Evolutionary conservation across 2,329 filamentous ascomycete species (phyloP), one percentile per base, ranked within the genome.

Genomic region (Neonectria magnoliae): DNA sequence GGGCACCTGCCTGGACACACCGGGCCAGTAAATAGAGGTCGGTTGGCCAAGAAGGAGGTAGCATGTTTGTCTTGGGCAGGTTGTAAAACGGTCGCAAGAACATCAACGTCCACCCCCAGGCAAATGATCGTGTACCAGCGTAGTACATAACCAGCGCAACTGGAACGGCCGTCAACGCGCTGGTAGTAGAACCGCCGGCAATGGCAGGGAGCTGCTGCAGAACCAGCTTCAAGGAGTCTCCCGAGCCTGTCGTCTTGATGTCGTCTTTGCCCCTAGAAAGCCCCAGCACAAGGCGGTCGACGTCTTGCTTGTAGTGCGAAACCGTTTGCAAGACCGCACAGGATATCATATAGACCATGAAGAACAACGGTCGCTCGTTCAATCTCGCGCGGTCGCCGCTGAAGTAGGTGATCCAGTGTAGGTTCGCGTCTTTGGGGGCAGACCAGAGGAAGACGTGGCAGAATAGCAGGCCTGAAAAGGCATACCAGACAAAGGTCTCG

Each of bases 291-390:
- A 97, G 82, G 42, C 85, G 86, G 77, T 97, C 94, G 67, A 90
- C 88, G 75, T 97, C 94, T 56, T 81, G 82, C 75, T 86, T 88
- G 16, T 97, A 82, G 76, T 98, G 94, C 33, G 86, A 75, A 11
- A 85, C 73, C 1, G 91, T 88, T 77, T 97, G 92, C n/a, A 85
- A 80, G 10, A 92, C 63, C 4, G 92, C 93, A 47, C 96, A 84
- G 1, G 90, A 78, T 3, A 90, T 75, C 69, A 96, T 87, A 73
- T 92, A 89, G 64, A 86, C 87, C 36, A 92, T 89, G 55, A 97
- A 83, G 76, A 94, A 96, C 27, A 98, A 86, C 1, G 93, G 91
- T 68, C 92, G 88, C 82, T 98, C 95, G 76, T 98, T 98, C 63
- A 98, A 81, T 57, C 89, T 86, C 20, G 91, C 86, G 38, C 94